These are phyloP conservation scores for Verticillium nubilum DNA, from an alignment of 2,329 filamentous ascomycete genomes.

Conservation along the genomic window DNA sequence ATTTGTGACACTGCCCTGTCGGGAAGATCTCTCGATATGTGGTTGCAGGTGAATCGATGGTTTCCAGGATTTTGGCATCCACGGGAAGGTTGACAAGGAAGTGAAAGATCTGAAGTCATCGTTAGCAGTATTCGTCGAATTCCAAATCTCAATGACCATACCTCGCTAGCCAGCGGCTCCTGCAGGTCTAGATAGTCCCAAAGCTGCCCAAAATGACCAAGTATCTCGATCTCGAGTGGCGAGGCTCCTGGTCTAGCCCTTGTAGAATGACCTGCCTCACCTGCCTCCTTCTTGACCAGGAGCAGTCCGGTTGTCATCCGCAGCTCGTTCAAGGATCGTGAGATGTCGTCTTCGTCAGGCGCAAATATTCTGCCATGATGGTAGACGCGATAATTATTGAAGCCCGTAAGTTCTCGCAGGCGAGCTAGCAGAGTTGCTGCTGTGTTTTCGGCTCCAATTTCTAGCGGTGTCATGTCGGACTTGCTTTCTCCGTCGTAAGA, in stretches of 20 bases:
- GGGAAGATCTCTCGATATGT: slow-evolving; percentile 62
- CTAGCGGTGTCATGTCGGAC: slow-evolving; percentile 55
- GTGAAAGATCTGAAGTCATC: slow-evolving; percentile 50
- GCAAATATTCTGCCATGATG: slow-evolving; percentile 62
- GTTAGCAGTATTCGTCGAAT: slow-evolving; percentile 12
- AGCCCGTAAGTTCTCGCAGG: slow-evolving; percentile 65
- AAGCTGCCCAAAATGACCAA: slow-evolving; percentile 76
- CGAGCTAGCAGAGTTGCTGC: slow-evolving; percentile 62
- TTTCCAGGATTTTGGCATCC: slow-evolving; percentile 54
- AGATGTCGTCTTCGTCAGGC: slow-evolving; percentile 52
- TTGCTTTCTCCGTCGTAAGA: slow-evolving; percentile 59
- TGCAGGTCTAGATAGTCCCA: slow-evolving; percentile 76
- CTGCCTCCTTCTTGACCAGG: slow-evolving; percentile 56
- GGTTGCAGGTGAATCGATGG: slow-evolving; percentile 49
- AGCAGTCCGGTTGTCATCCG: slow-evolving; percentile 60
- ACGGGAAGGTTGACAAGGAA: slow-evolving; percentile 68
- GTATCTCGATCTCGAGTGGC: slow-evolving; percentile 70
- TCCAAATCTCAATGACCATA: slow-evolving; percentile 24
- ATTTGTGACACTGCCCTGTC: slow-evolving; percentile 62
- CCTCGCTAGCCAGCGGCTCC: slow-evolving; percentile 62
- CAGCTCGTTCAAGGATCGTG: slow-evolving; percentile 63
- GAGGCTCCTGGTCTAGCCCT: slow-evolving; percentile 46
- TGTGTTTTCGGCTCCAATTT: slow-evolving; percentile 67
- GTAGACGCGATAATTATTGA: slow-evolving; percentile 70
- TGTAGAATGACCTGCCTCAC: slow-evolving; percentile 33